Evolutionary conservation across 352 stramenopile species (phyloP).

Genomic region (Discostella stelligera): DNA sequence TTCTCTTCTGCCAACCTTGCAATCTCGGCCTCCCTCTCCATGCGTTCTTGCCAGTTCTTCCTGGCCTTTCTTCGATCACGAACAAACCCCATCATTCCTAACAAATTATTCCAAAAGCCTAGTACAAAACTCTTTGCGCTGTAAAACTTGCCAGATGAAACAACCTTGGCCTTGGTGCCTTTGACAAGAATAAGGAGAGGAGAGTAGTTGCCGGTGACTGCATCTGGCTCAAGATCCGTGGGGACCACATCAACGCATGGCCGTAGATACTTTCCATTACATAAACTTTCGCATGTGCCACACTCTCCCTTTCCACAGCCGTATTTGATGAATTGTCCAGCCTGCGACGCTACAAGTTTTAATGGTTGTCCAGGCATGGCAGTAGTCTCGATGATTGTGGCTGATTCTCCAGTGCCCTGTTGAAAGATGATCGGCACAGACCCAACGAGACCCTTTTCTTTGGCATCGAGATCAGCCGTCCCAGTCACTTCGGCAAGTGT

Average conservation of each 20-base stretch:
- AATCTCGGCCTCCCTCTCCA: slow-evolving; percentile 71
- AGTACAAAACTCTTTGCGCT: slow-evolving; percentile 75
- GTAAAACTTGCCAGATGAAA: slow-evolving; percentile 77
- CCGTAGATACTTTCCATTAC: slow-evolving; percentile 79
- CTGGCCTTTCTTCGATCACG: slow-evolving; percentile 59
- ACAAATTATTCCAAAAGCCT: slow-evolving; percentile 83
- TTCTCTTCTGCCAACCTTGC: slow-evolving; percentile 63
- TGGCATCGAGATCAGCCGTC: slow-evolving; percentile 36
- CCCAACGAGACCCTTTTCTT: slow-evolving; percentile 71
- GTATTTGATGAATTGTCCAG: slow-evolving; percentile 83
- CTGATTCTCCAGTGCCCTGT: slow-evolving; percentile 60
- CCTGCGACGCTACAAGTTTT: slow-evolving; percentile 79
- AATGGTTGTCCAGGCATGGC: slow-evolving; percentile 72
- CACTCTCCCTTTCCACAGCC: slow-evolving; percentile 83
- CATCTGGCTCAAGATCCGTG: slow-evolving; percentile 29
- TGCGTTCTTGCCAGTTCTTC: slow-evolving; percentile 75
- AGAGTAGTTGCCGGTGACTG: slow-evolving; percentile 47
- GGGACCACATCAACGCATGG: slow-evolving; percentile 72
- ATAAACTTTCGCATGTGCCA: slow-evolving; percentile 77
- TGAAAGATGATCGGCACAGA: slow-evolving; percentile 76
- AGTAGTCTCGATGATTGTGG: slow-evolving; percentile 60
- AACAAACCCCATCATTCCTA: slow-evolving; percentile 82
- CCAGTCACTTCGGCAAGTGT: slow-evolving; percentile 67
- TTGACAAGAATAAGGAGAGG: slow-evolving; percentile 66
- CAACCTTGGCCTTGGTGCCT: slow-evolving; percentile 64